Base-by-base conservation (phyloP, 2,329 filamentous ascomycete species). In the Thielaviopsis ethacetica region DNA sequence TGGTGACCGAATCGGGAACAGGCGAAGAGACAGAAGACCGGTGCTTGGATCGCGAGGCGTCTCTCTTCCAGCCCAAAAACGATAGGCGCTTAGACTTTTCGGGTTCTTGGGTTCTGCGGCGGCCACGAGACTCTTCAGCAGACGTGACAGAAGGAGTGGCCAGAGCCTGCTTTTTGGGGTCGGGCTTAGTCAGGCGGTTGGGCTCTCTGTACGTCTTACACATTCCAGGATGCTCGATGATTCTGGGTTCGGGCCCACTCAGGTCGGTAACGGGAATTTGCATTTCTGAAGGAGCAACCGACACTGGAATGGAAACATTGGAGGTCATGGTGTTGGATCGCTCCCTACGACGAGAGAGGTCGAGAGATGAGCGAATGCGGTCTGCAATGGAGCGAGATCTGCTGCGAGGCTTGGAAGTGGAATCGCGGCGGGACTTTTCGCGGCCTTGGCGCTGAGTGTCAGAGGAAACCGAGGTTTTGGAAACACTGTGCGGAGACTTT, bases 211-310 rank as follows among this genome's bases (percentile, higher is more conserved):
- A 54, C 7, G 53, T 17, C 57, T 51, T 53, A 24, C 60, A 61
- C 49, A 54, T 58, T 53, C 56, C 56, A 50, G 59, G 59, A 22
- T 56, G 59, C 52, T 62, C 54, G 17, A 62, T 34, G 15, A 62
- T 57, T 38, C 57, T 57, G n/a, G 57, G 57, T 19, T 54, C 57
- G 24, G 57, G 60, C 15, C 60, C 58, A 41, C 58, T 59, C 26
- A 59, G 51, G 30, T 59, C 60, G 13, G 58, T 62, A 22, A 61
- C 60, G 22, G 60, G 53, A 53, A 59, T 54, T 54, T 59, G 57
- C n/a, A 56, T 21, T 4, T 57, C 59, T 13, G 59, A 53, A 27
- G 54, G 51, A 27, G 53, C 52, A 27, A 27, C 49, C 5, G 49
- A 60, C 34, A 60, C 26, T 54, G 59, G 59, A 47, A 56, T 30